Base-by-base conservation (phyloP, 2,329 filamentous ascomycete species). In the Beauveria scarabaeidicola region DNA sequence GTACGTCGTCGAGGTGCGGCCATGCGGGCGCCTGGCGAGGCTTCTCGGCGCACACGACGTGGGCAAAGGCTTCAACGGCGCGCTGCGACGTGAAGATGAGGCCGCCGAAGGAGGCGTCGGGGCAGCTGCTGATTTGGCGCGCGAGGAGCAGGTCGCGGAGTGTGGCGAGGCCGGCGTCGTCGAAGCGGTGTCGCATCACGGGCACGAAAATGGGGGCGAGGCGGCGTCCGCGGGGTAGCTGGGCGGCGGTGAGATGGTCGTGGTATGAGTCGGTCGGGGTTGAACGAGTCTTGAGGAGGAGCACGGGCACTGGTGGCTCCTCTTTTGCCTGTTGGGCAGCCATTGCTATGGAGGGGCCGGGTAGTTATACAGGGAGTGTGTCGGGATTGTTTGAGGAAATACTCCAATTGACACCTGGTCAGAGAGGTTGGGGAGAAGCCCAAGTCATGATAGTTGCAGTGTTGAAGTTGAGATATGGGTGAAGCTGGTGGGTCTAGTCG, bases 61-160 rank as follows among this genome's bases (percentile, higher is more conserved):
- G 76, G 3, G 82, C 75, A 67, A 94, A 91, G 0, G 87, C 89
- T 69, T 94, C 90, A 2, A 94, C 90, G 1, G 90, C 89, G 52
- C 90, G 81, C 70, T 94, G 90, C 8, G 88, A 92, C 1, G 90
- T 94, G 69, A 94, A 93, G 53, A 94, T 86, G 61, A 93, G 74
- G n/a, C 88, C 90, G 5, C 89, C 88, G 67, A 90, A 93, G 15
- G 74, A 66, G 44, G 71, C 70, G 2, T 69, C 73, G 1, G 67
- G 44, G 0, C 54, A 55, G n/a, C 61, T 62, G 50, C 75, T 74
- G 61, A 86, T 78, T 17, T 67, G 64, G 25, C 69, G 72, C 1
- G 68, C 64, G 10, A 66, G 68, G 10, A 92, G 77, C 17, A 85
- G 68, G 3, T 71, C 67, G 32, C 76, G 75, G 23, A 91, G 73